Base-by-base conservation (phyloP, 2,329 filamentous ascomycete species). In the Trematosphaeria pertusa region DNA sequence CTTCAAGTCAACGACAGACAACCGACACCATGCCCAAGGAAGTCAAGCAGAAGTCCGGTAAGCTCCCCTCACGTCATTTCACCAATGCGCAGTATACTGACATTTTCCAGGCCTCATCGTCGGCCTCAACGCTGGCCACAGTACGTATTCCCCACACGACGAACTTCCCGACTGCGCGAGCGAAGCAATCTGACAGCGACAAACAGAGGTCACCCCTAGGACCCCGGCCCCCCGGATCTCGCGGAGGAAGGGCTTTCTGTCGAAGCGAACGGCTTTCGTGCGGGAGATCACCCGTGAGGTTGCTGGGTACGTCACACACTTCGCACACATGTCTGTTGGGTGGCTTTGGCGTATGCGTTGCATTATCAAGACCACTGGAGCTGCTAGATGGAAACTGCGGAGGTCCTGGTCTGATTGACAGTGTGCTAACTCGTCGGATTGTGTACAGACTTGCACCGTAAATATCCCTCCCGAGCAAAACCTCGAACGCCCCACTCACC, bases 201-300 rank as follows among this genome's bases (percentile, higher is more conserved):
- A 46, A 60, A 67, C 54, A 65, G 77, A 80, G 74, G 77, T 80
- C 73, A 80, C 77, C 46, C 76, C 76, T 35, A 76, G 73, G 70
- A 74, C 75, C 64, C 73, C 75, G 48, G 75, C 76, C 62, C 69
- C 75, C 58, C 74, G 73, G 60, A 74, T 79, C 61, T 80, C 78
- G 59, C 74, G 76, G 90, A 92, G 87, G 82, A 97, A 97, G 86
- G 94, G 94, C 69, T 89, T 94, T 81, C 82, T 96, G 74, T 95
- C 89, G 83, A 96, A 96, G 87, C 87, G 92, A 73, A 97, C 94
- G 69, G 87, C 89, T 70, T 97, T 99, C 81, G 93, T 97, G 69
- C 86, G 94, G 70, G 92, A 97, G 75, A 88, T 99, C 75, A 91
- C 96, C 78, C 96, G 95, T 85, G 94, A 99, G 84, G 94, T 97